Evolutionary conservation across 306 rosid species (phyloP), one percentile per base, ranked within the genome.

Genomic region (Castanospermum australe): DNA sequence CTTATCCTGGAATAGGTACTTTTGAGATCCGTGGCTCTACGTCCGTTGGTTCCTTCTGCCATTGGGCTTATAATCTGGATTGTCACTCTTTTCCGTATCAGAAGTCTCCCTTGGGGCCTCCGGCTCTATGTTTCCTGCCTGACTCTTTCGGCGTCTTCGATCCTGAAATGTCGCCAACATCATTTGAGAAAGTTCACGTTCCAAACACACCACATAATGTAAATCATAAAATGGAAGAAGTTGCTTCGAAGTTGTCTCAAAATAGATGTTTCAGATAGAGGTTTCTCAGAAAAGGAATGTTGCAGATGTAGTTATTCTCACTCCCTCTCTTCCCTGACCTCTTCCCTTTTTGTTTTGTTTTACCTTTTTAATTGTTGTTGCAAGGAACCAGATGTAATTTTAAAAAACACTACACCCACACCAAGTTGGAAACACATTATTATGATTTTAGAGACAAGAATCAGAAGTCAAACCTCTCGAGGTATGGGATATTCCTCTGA

Each of bases 401-500:
- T 54, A 17, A 4, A 25, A 38, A 39, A 56, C 7, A 38, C 9
- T 8, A 51, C n/a, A 73, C 4, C 5, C 33, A 60, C n/a, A 15
- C 48, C 51, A 28, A 14, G 21, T 48, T 4, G 77, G 61, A 20
- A 51, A 51, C 42, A 63, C 28, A 61, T 44, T 54, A 41, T 25
- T 69, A 61, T 44, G 60, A 41, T 25, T 69, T 68, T 42, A n/a
- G 51, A 57, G 51, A 25, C 62, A 66, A 42, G 56, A 73, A 80
- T 83, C 54, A 60, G 75, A 84, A 71, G 57, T 65, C 88, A 66
- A 63, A 90, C 97, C 96, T 90, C 94, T 85, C 97, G 85, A 54
- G 86, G 88, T 52, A 93, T 83, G 30, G 97, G 96, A 86, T 93
- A 89, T 82, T 93, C 96, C 75, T 90, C 96, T 0, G 92, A 89